Evolutionary conservation across 2,329 filamentous ascomycete species (phyloP).

Genomic region (Grosmannia penicillata): DNA sequence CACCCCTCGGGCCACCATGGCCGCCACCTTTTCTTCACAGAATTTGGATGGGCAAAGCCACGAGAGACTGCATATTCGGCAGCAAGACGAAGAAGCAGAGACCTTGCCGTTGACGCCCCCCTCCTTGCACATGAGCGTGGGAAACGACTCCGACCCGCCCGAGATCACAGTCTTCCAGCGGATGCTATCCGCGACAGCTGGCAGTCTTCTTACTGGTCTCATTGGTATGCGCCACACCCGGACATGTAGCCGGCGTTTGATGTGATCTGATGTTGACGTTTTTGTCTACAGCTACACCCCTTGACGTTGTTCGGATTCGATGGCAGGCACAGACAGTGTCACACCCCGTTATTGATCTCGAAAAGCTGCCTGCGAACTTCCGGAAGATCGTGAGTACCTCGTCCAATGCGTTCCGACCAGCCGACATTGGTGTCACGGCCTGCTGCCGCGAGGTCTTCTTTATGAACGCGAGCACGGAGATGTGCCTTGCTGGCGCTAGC

Average conservation of each 20-base stretch:
- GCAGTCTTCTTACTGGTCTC: conserved; percentile 78
- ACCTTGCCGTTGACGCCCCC: conserved; percentile 17
- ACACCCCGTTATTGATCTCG: conserved; percentile 19
- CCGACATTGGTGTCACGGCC: conserved; percentile 78
- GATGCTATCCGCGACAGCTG: conserved; percentile 87
- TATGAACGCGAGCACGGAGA: conserved; percentile 69
- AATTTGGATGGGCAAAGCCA: conserved; percentile 20
- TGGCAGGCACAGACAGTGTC: conserved; percentile 64
- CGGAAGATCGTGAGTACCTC: conserved; percentile 40
- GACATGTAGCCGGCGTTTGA: no score
- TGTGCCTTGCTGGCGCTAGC: conserved; percentile 56
- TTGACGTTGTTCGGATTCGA: conserved; percentile 92
- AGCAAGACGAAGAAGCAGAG: conserved; percentile 18
- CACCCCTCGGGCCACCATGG: conserved; percentile 4
- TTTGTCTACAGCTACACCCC: conserved; percentile 65
- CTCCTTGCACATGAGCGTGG: conserved; percentile 8
- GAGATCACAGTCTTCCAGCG: conserved; percentile 76
- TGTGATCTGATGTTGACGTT: background rate
- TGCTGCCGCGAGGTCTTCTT: conserved; percentile 98
- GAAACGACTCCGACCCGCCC: conserved; percentile 25
- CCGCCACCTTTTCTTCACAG: conserved; percentile 4
- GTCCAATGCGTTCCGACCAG: conserved; percentile 53
- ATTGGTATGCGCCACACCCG: conserved; percentile 48
- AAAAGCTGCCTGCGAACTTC: conserved; percentile 32
- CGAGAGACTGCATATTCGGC: conserved; percentile 18